Conservation (phyloP, 441 rosid genomes). For the Mallotus repandus region DNA sequence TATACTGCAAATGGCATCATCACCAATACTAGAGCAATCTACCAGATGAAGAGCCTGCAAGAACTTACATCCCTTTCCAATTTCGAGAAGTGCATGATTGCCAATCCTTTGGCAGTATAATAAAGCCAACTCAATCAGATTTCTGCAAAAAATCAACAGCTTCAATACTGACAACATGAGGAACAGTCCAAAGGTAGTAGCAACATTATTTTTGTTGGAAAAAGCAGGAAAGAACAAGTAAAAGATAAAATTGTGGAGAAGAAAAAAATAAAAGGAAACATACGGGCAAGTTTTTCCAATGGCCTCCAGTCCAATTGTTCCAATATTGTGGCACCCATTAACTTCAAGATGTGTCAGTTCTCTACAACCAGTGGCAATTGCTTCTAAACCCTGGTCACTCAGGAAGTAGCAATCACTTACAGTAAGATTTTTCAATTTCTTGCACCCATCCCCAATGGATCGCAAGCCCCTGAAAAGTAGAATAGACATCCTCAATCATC, state of each 20-base stretch:
- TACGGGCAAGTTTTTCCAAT: constrained; percentile 81
- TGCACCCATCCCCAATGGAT: constrained; percentile 75
- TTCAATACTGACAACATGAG: constrained; percentile 9
- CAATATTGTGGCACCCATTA: constrained; percentile 91
- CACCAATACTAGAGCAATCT: constrained; percentile 81
- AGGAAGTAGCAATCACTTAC: constrained; percentile 76
- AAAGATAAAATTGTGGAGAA: background rate
- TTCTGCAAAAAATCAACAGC: constrained; percentile 44
- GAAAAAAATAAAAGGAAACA: background rate
- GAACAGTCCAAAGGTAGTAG: background rate
- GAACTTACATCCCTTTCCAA: constrained; percentile 79
- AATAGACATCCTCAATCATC: constrained; percentile 14
- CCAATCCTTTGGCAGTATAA: constrained; percentile 84
- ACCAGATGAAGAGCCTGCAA: constrained; percentile 82
- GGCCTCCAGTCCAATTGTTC: constrained; percentile 74
- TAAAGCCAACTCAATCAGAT: constrained; percentile 71
- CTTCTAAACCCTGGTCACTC: constrained; percentile 76
- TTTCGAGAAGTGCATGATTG: constrained; percentile 58
- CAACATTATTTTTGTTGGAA: background rate
- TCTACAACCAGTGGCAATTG: constrained; percentile 71
- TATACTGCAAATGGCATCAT: constrained; percentile 67
- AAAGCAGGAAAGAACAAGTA: background rate
- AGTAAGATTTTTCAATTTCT: constrained; percentile 66
- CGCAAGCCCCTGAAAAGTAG: constrained; percentile 66
- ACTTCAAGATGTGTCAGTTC: constrained; percentile 79